Percentiles rank a stretch among this genome's conserved stretches.
phyloP scores from a whole-genome alignment of 208 protist species.

The Trypanosomatidae sp. region DNA sequence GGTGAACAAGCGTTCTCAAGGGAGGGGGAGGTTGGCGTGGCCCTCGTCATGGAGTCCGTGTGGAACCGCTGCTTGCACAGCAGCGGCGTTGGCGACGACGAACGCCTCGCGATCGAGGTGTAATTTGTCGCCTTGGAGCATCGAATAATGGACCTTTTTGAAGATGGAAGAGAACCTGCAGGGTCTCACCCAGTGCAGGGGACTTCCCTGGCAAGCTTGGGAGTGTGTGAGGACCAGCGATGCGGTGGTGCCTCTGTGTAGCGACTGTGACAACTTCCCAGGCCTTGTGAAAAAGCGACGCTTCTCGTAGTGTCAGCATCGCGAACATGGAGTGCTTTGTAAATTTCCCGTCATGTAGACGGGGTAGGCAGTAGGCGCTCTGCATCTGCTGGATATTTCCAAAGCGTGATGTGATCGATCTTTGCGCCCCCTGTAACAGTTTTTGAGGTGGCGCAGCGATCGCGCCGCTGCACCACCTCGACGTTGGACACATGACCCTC shows the following conservation, averaged over 20 bases:
- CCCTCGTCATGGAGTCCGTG: not conserved
- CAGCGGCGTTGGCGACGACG: constrained; percentile 3
- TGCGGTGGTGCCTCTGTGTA: constrained; percentile 1
- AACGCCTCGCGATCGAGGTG: constrained; percentile 1
- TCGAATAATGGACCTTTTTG: not conserved
- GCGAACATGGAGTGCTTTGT: constrained; percentile 4
- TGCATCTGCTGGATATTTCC: not conserved
- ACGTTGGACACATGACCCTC: too few species aligned
- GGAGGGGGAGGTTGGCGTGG: not conserved
- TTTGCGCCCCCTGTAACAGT: too few species aligned
- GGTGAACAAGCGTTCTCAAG: not conserved
- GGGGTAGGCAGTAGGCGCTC: not conserved
- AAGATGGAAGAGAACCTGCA: not conserved
- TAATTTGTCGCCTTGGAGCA: constrained; percentile 5
- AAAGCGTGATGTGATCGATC: too few species aligned
- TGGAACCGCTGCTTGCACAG: not conserved
- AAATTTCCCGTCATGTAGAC: constrained; percentile 10
- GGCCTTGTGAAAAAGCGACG: constrained; percentile 2
- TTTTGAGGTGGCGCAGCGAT: too few species aligned
- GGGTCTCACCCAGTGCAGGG: not conserved
- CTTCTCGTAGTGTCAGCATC: constrained; percentile 10
- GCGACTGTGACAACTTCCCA: constrained; percentile 4
- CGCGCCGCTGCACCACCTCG: too few species aligned
- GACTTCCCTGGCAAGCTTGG: not conserved
- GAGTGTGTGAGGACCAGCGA: not conserved